These are phyloP conservation scores for Fusarium sororula DNA, from an alignment of 2,329 filamentous ascomycete genomes.

Conservation along the genomic window DNA sequence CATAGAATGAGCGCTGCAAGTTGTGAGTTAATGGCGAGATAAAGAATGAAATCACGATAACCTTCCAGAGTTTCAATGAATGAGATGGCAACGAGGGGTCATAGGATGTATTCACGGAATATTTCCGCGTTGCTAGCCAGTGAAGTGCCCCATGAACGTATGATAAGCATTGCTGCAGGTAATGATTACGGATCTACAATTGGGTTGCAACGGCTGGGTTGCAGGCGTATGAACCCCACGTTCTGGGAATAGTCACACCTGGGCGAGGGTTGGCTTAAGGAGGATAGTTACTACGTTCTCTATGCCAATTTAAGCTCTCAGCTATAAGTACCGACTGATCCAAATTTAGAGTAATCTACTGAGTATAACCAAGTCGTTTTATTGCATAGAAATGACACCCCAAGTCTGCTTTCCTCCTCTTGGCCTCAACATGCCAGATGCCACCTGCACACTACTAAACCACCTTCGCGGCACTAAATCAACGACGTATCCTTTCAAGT, in stretches of 20 bases:
- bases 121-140: neutral
- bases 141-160: neutral
- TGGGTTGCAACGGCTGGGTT: neutral
- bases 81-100: neutral
- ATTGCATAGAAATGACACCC: neutral
- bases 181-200: neutral
- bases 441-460: neutral
- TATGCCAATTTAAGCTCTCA: no score
- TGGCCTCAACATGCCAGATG: neutral
- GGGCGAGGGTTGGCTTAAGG: neutral
- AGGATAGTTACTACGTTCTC: no score
- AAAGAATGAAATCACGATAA: neutral
- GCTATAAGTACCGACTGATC: rapidly evolving
- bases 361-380: neutral
- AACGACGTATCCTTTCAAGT: neutral
- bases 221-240: neutral
- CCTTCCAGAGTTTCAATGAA: neutral
- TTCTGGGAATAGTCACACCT: neutral
- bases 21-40: no score
- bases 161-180: neutral
- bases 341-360: rapidly evolving
- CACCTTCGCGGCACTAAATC: neutral
- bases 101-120: neutral
- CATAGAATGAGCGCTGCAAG: no score
- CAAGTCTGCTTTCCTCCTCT: neutral